Evolutionary conservation across 768 basidiomycete species (phyloP).

Genomic region (Leccinellum rugosiceps): DNA sequence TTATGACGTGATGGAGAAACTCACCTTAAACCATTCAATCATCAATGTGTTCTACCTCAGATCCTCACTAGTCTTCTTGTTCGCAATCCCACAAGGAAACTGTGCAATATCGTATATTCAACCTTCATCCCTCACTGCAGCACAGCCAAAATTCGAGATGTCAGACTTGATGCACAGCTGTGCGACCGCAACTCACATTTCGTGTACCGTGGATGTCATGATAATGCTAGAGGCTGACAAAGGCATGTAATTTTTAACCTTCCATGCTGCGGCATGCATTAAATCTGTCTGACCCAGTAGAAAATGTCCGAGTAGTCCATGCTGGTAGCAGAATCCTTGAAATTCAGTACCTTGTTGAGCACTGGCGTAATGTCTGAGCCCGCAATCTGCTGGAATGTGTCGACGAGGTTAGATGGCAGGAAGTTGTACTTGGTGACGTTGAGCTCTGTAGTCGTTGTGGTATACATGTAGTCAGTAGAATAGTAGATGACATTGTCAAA

Average conservation of each 20-base stretch:
- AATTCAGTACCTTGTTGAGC: conserved; percentile 44
- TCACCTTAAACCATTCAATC: too few relatives aligned
- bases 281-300: conserved; percentile 58
- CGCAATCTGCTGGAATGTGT: conserved; percentile 53
- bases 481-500: conserved; percentile 60
- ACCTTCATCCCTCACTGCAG: conserved; percentile 58
- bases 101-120: too few relatives aligned
- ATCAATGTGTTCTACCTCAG: too few relatives aligned
- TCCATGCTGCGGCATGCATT: conserved; percentile 50
- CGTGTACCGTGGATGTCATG: conserved; percentile 49
- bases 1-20: too few relatives aligned
- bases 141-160: conserved; percentile 47
- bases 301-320: conserved; percentile 59
- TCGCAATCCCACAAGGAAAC: too few relatives aligned
- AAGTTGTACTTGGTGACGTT: conserved; percentile 49
- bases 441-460: conserved; percentile 41
- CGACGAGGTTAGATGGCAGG: conserved; percentile 46
- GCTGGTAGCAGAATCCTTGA: conserved; percentile 39
- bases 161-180: conserved; percentile 9
- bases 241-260: conserved; percentile 59
- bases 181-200: conserved; percentile 50
- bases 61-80: too few relatives aligned
- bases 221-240: conserved; percentile 53
- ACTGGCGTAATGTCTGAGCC: conserved; percentile 58
- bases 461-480: conserved; percentile 65